Percentiles rank a stretch among this genome's conserved stretches.
Conservation (phyloP, 257 asterid species). For the Scutellaria barbata region DNA sequence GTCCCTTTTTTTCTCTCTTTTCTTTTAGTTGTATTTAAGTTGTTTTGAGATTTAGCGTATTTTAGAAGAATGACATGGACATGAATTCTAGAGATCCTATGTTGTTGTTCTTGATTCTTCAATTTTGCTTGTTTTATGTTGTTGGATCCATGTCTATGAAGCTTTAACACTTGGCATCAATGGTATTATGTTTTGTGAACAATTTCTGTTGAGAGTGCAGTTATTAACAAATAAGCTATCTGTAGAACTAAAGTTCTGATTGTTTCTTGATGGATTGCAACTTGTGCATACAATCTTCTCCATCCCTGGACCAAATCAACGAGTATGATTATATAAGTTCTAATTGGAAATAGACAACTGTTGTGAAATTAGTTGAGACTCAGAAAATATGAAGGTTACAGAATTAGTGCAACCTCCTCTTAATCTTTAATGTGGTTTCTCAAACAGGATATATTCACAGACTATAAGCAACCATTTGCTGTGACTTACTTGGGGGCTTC, state of each 20-base stretch:
- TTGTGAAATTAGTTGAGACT: too few species aligned
- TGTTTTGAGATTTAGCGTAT: neutral
- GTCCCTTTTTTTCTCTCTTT: conserved; percentile 40
- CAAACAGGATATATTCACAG: conserved; percentile 84
- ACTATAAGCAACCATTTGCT: conserved; percentile 97
- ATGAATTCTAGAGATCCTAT: conserved; percentile 8
- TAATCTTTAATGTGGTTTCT: conserved; percentile 24
- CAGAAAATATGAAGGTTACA: neutral
- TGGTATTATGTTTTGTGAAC: neutral
- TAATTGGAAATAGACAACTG: neutral
- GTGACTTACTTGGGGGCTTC: conserved; percentile 99
- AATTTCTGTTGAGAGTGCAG: neutral
- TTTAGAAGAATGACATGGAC: neutral
- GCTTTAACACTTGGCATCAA: conserved; percentile 22
- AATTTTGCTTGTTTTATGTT: conserved; percentile 12
- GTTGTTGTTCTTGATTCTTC: conserved; percentile 14
- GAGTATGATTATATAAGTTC: neutral
- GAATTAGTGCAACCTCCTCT: neutral
- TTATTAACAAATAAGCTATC: conserved; percentile 5
- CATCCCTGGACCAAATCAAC: neutral
- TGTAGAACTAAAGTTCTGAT: neutral
- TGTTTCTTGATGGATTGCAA: neutral
- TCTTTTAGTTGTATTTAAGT: neutral
- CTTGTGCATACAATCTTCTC: neutral
- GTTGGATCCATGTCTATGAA: neutral